Percentiles rank a stretch among this genome's conserved stretches.
These are phyloP conservation scores for Colletotrichum abscissum DNA, from an alignment of 2,329 filamentous ascomycete species.

Conservation along the genomic window DNA sequence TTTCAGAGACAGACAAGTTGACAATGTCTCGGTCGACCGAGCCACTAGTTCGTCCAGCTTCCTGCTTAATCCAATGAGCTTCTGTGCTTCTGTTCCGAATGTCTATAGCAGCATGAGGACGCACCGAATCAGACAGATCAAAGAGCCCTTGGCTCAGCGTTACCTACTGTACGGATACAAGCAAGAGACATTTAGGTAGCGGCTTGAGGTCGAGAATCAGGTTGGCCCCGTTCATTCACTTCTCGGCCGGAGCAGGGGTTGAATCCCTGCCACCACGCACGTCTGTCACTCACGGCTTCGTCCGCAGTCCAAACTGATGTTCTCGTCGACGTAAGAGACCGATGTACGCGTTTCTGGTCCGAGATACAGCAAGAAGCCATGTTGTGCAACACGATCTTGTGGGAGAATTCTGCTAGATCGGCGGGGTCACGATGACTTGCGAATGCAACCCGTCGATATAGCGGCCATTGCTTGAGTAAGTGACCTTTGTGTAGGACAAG, in stretches of 20 bases:
- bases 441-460: background rate
- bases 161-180: background rate
- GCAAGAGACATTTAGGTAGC: background rate
- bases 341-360: background rate
- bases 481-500: background rate
- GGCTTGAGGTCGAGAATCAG: background rate
- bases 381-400: background rate
- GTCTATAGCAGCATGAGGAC: background rate
- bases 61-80: slow-evolving; percentile 4
- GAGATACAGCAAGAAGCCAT: background rate
- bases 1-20: background rate
- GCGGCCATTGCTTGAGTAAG: background rate
- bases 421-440: background rate
- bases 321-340: background rate
- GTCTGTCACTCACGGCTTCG: background rate
- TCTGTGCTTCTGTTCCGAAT: background rate
- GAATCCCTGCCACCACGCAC: slow-evolving; percentile 3
- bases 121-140: background rate
- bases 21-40: slow-evolving; percentile 25
- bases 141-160: background rate
- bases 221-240: background rate
- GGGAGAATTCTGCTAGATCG: background rate
- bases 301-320: background rate
- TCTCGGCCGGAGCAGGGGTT: slow-evolving; percentile 27
- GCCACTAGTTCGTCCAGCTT: slow-evolving; percentile 11